Evolutionary conservation across 345 rosid genomes (phyloP), one percentile per base, ranked within the genome.

Genomic region (Ailanthus altissimus): DNA sequence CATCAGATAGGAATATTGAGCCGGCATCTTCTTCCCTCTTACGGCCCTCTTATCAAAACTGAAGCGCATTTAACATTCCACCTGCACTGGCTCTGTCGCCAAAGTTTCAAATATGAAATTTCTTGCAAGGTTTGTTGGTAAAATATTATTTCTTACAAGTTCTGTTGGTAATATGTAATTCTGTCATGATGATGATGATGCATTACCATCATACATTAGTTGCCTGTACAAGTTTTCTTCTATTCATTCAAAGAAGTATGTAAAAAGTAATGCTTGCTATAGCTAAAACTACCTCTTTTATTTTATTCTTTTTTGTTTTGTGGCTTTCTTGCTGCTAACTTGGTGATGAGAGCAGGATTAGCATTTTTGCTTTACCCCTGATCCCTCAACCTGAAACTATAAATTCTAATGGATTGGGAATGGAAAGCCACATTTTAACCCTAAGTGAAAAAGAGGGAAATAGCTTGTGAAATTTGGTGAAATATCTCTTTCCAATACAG

Each of bases 21-120:
- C 77, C 54, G 72, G 49, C 72, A 61, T 75, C 82, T 47, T 66
- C 83, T 23, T 74, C 85, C 5, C 73, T 82, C 9, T 10, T 79
- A 47, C 25, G 16, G 4, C 16, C 67, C 47, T 13, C 80, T 1
- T 51, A 60, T 4, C n/a, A 28, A 21, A 56, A 57, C 36, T 56
- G 75, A 81, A 47, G 16, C 74, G 46, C 59, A 46, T 25, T n/a
- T 62, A 18, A 13, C 25, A 15, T 18, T 12, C 42, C 18, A 42
- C 18, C 20, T 59, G 56, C 7, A 3, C n/a, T 10, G 38, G 28
- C 23, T 62, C 40, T 45, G 53, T 16, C 40, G 23, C 14, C 13
- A 38, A 9, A n/a, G 8, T 54, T 59, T 43, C 2, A 45, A 53
- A 26, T 23, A 47, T 14, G 5, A 18, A 2, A 51, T 51, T 40